Evolutionary conservation across 805 yeast genomes (phyloP), one percentile per base, ranked within the genome.

Genomic region (Metschnikowia corniflorae): DNA sequence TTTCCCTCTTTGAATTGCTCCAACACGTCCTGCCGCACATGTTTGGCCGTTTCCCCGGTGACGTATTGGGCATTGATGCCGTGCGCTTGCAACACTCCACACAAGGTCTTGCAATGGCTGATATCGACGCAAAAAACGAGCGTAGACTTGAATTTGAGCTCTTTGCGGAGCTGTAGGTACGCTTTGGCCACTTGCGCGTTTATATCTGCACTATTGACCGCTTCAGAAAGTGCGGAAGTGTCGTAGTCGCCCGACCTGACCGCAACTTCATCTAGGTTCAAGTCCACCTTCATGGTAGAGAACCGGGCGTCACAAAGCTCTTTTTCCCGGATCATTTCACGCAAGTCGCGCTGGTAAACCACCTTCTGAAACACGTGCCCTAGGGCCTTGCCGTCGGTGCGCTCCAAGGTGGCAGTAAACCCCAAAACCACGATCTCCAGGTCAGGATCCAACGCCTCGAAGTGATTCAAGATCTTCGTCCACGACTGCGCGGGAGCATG

Each of bases 401-500:
- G 61, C 49, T 77, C 78, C 53, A 89, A 59, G 0, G 97, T 89
- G 0, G 97, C 97, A 10, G 95, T 82, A 47, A 91, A 86, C 2
- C 97, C 97, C 12, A 86, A 65, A 0, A 86, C 75, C 1, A 78
- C 73, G 2, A 81, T 67, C 0, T 61, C 60, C 39, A 77, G 63
- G 0, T 63, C 55, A 0, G 61, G 46, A 1, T 53, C 50, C 26
- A 57, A 49, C 6, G 81, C 80, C 0, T 65, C 64, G 49, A 89
- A 86, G 50, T 85, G 69, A 3, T 65, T 55, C 35, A 86, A 55
- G 1, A 88, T 68, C 20, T 70, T 67, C 13, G 60, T 29, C 64
- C 89, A 91, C 1, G 88, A 70, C 12, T 57, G 53, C 0, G 96
- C 87, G 1, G 85, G 83, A 0, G 95, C 81, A 58, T 89, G 97